Base-by-base conservation (phyloP, 2,329 filamentous ascomycete species). In the Beauveria australis region DNA sequence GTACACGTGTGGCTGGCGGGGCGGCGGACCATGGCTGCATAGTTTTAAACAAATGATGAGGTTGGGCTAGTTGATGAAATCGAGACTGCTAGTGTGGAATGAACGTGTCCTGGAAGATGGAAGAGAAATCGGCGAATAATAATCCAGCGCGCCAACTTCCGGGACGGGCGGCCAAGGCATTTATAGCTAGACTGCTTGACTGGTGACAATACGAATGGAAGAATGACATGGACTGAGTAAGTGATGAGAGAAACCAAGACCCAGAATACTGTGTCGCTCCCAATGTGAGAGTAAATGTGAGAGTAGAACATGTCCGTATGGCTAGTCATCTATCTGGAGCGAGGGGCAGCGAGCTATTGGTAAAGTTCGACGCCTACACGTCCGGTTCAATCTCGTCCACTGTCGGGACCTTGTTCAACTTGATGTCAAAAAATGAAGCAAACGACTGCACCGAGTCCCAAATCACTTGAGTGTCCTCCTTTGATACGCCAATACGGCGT, bases 331-430 rank as follows among this genome's bases (percentile, higher is more conserved):
- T 30, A 30, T 30, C 30, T 10, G 8, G 30, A 30, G 30, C 33
- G 12, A 37, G 5, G 12, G 12, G 33, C 33, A 37, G 33, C 33
- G n/a, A 51, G 19, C n/a, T 33, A 33, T n/a, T 41, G 9, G 19
- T 8, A 16, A 3, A 43, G 40, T 48, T 19, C 14, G 5, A 14
- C 5, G 8, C 8, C 19, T 53, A 59, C 33, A 71, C 68, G 49
- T 71, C 67, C 3, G 61, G 58, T 49, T 71, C 69, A 24, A 71
- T 65, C 6, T 70, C 67, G 4, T 68, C 69, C 37, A 71, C 69
- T 0, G 66, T 69, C 0, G 69, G 70, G 24, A 71, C 66, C 14
- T 61, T 64, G 56, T 64, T 61, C 58, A 71, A 37, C 40, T 64
- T 64, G 18, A 55, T 26, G 1, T 66, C 67, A 28, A 69, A 68